phyloP scores from a whole-genome alignment of 2,329 filamentous ascomycete genomes.

The Lecanosticta acicola region DNA sequence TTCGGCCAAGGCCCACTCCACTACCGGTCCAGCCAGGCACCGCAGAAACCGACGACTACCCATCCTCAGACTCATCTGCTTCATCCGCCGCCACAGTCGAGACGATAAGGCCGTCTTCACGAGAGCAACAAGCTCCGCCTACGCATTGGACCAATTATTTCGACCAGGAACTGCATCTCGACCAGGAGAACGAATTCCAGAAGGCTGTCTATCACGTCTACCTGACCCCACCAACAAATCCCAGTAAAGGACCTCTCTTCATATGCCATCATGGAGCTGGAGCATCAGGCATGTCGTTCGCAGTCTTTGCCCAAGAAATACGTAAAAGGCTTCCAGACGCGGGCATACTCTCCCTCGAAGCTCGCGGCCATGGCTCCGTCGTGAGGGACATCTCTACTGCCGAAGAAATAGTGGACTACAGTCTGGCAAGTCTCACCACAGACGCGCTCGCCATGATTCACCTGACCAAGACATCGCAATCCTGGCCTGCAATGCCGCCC shows the following conservation, averaged over 20 bases:
- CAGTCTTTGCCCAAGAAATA: slow-evolving; percentile 71
- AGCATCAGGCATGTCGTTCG: slow-evolving; percentile 88
- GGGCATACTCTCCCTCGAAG: slow-evolving; percentile 79
- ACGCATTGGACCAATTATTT: slow-evolving; percentile 89
- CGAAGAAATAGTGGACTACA: slow-evolving; percentile 56
- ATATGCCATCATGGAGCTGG: slow-evolving; percentile 93
- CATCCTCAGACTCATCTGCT: slow-evolving; percentile 63
- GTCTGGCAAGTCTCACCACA: slow-evolving; percentile 62
- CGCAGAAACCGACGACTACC: slow-evolving; percentile 30
- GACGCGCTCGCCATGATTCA: slow-evolving; percentile 67
- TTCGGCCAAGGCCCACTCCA: slow-evolving; percentile 20
- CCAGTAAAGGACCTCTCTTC: slow-evolving; percentile 69
- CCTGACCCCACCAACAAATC: slow-evolving; percentile 64
- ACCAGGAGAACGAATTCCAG: slow-evolving; percentile 38
- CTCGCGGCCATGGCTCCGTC: slow-evolving; percentile 77
- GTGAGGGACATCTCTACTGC: slow-evolving; percentile 39
- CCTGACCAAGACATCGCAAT: slow-evolving; percentile 61
- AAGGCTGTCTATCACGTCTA: slow-evolving; percentile 75
- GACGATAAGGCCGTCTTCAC: slow-evolving; percentile 32
- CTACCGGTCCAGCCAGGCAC: slow-evolving; percentile 11
- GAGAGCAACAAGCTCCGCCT: slow-evolving; percentile 49
- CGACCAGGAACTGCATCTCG: slow-evolving; percentile 74
- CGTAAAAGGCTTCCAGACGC: slow-evolving; percentile 69
- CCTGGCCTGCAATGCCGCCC: slow-evolving; percentile 67
- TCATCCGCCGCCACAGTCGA: slow-evolving; percentile 79